Evolutionary conservation across 106 monocot species (phyloP).

Genomic region (Xerophyta viscosa): DNA sequence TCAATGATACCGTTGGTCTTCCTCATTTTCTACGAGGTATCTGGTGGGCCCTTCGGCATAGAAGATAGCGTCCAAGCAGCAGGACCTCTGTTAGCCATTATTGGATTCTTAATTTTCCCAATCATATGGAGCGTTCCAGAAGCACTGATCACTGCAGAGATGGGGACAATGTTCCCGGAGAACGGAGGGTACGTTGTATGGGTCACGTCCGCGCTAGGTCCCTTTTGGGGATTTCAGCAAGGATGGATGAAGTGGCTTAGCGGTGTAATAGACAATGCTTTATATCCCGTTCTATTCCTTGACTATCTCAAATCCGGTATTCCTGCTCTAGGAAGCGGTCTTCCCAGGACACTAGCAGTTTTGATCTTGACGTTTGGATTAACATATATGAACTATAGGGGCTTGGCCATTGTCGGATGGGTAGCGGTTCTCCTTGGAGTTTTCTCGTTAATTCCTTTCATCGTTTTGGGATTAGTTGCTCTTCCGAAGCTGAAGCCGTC

Average conservation of each 20-base stretch:
- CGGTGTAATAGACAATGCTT: slow-evolving; percentile 74
- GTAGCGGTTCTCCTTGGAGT: slow-evolving; percentile 51
- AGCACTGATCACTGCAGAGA: slow-evolving; percentile 64
- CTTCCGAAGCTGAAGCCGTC: slow-evolving; percentile 35
- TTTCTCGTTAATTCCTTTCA: slow-evolving; percentile 53
- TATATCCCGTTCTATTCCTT: slow-evolving; percentile 62
- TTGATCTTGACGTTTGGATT: slow-evolving; percentile 33
- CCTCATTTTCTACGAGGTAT: slow-evolving; percentile 76
- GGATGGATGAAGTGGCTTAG: slow-evolving; percentile 87
- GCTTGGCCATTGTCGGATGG: slow-evolving; percentile 65
- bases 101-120: slow-evolving; percentile 61
- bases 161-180: slow-evolving; percentile 77
- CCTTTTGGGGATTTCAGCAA: slow-evolving; percentile 72
- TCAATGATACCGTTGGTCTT: slow-evolving; percentile 59
- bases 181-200: slow-evolving; percentile 74
- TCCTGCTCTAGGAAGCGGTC: slow-evolving; percentile 39
- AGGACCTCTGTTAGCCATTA: slow-evolving; percentile 51
- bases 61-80: slow-evolving; percentile 68
- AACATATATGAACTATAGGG: slow-evolving; percentile 66
- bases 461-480: slow-evolving; percentile 46
- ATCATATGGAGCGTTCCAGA: slow-evolving; percentile 80
- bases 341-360: slow-evolving; percentile 29
- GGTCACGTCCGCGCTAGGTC: slow-evolving; percentile 57
- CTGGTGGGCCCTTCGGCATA: slow-evolving; percentile 66
- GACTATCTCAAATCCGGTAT: slow-evolving; percentile 61